phyloP scores from a whole-genome alignment of 345 rosid species.

The Turritis glabra region DNA sequence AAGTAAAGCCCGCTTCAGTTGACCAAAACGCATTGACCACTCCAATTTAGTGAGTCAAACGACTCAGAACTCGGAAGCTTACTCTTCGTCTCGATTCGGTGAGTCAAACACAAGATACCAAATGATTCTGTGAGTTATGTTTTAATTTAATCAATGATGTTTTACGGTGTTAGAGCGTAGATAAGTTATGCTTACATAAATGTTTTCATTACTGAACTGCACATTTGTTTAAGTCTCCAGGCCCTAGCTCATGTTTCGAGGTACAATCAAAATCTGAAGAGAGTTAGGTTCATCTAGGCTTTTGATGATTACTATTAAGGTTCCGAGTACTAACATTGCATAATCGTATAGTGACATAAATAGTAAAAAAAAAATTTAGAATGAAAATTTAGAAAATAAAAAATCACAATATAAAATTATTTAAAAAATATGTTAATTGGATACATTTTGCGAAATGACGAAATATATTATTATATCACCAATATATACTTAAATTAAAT shows the following conservation, averaged over 20 bases:
- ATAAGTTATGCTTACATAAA: background rate
- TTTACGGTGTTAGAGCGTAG: background rate
- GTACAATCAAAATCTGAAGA: background rate
- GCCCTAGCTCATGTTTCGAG: background rate
- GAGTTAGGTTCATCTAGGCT: background rate
- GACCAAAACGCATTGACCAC: background rate
- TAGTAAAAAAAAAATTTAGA: too few relatives aligned
- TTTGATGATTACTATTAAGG: constrained; percentile 1
- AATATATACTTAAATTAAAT: too few relatives aligned
- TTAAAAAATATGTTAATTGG: too few relatives aligned
- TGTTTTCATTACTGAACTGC: background rate
- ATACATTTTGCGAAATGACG: too few relatives aligned
- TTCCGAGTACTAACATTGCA: too few relatives aligned
- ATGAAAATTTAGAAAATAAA: too few relatives aligned
- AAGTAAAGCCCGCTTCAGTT: background rate
- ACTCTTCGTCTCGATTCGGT: background rate
- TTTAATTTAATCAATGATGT: background rate
- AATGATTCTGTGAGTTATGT: background rate
- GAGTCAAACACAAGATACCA: background rate
- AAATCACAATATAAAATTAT: too few relatives aligned
- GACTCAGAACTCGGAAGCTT: background rate
- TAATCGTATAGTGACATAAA: too few relatives aligned
- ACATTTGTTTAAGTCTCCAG: background rate
- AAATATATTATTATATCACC: too few relatives aligned
- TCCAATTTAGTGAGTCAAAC: background rate